Percentiles rank a stretch among this genome's conserved stretches.
Conservation (phyloP, 1,284 basidiomycete species). For the Ustilago trichophora region DNA sequence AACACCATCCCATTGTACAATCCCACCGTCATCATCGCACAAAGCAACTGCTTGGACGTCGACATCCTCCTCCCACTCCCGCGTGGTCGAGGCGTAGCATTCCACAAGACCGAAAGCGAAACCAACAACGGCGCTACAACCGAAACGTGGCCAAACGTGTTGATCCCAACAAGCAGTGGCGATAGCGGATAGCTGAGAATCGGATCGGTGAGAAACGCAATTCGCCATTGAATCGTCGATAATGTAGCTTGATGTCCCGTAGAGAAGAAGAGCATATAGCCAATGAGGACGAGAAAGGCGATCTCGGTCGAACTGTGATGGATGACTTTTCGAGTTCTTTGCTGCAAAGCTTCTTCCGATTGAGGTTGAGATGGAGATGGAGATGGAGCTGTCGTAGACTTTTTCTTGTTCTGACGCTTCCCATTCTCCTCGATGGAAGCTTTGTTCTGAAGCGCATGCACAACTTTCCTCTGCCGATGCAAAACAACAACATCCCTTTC, state of each 20-base stretch:
- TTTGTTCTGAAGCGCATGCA: not conserved
- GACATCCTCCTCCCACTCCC: constrained; percentile 18
- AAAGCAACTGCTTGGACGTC: constrained; percentile 58
- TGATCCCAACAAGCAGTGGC: constrained; percentile 79
- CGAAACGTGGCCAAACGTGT: constrained; percentile 79
- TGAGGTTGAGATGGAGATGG: not conserved
- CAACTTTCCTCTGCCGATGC: constrained; percentile 3
- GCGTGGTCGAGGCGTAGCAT: constrained; percentile 73
- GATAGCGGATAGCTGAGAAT: constrained; percentile 79
- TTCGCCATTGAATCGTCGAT: constrained; percentile 93
- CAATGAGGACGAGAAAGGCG: constrained; percentile 38
- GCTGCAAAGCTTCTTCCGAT: not conserved
- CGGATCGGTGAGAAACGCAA: constrained; percentile 77
- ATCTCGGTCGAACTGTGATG: constrained; percentile 37
- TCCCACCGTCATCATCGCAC: constrained; percentile 74
- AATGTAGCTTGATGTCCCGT: constrained; percentile 93
- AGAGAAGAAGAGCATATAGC: constrained; percentile 76
- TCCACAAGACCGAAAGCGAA: constrained; percentile 86
- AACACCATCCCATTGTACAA: constrained; percentile 75
- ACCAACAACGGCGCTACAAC: constrained; percentile 74
- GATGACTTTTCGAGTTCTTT: not conserved
- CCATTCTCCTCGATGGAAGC: not conserved
- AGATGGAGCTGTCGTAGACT: too few species aligned
- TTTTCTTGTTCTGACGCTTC: too few species aligned
- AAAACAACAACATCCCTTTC: constrained; percentile 51